Percentiles rank a stretch among this genome's conserved stretches.
These are phyloP conservation scores for Nicotiana paniculata DNA, from an alignment of 257 asterid genomes.

Conservation along the genomic window DNA sequence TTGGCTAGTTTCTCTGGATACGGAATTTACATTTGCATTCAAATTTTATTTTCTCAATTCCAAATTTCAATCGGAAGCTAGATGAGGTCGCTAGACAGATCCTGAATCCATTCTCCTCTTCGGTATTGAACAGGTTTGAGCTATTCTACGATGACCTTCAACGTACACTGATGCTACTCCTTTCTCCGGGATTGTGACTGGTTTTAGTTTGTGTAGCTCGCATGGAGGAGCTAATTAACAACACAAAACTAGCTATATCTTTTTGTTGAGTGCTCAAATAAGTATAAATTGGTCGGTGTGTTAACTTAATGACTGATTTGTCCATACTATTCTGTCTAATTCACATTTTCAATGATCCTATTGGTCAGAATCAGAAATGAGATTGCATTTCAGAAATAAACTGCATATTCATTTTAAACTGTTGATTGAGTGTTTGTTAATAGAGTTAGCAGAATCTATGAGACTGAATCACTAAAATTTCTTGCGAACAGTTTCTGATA, in stretches of 20 bases:
- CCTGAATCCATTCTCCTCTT: not conserved
- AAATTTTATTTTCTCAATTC: not conserved
- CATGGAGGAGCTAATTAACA: not conserved
- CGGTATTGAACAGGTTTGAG: not conserved
- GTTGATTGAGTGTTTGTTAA: not conserved
- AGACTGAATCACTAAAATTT: slow-evolving; percentile 7
- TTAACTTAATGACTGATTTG: not conserved
- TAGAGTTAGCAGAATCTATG: not conserved
- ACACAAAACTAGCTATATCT: not conserved
- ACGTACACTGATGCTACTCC: not conserved
- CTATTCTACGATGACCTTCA: not conserved
- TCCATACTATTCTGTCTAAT: not conserved
- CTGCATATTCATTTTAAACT: not conserved
- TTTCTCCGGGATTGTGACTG: not conserved
- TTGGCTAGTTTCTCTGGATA: not conserved
- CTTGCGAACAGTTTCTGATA: slow-evolving; percentile 69
- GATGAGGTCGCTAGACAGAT: not conserved
- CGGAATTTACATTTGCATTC: not conserved
- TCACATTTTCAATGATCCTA: not conserved
- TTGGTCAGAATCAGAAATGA: not conserved
- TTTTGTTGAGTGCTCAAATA: not conserved
- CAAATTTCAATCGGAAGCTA: not conserved
- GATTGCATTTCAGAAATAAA: not conserved
- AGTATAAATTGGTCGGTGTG: not conserved
- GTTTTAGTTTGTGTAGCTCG: not conserved